phyloP scores from a whole-genome alignment of 768 basidiomycete species.

The Auriscalpium orientale region DNA sequence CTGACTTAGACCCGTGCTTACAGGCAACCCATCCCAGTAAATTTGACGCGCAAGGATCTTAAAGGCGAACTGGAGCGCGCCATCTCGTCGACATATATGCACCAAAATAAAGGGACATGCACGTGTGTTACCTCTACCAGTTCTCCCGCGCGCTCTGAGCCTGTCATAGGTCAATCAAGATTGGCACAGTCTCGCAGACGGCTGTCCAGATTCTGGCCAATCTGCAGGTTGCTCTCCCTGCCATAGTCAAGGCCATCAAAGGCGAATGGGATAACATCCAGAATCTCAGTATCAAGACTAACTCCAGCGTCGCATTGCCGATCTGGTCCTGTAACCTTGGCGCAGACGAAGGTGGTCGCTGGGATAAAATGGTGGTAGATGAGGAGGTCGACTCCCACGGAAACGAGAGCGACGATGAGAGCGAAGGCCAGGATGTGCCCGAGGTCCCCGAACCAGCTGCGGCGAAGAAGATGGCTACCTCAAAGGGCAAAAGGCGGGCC shows the following conservation, averaged over 20 bases:
- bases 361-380: conserved; percentile 40
- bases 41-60: conserved; percentile 77
- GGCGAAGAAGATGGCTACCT: conserved; percentile 9
- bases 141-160: not conserved
- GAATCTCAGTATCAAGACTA: conserved; percentile 85
- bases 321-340: conserved; percentile 83
- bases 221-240: conserved; percentile 70
- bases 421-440: conserved; percentile 9
- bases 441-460: conserved; percentile 14
- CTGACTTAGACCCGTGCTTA: conserved; percentile 1
- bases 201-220: conserved; percentile 73
- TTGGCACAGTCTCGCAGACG: conserved; percentile 67
- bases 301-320: conserved; percentile 75
- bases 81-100: conserved; percentile 91
- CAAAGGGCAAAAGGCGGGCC: conserved; percentile 26
- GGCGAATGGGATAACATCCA: conserved; percentile 90
- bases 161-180: conserved; percentile 65
- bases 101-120: conserved; percentile 90
- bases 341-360: conserved; percentile 47
- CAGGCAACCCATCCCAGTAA: conserved; percentile 96
- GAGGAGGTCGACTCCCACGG: conserved; percentile 19
- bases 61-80: conserved; percentile 91
- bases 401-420: conserved; percentile 11
- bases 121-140: conserved; percentile 46
- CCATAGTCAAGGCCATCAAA: conserved; percentile 58